Base-by-base conservation (phyloP, 768 basidiomycete genomes). In the Tephrocybe rancida region DNA sequence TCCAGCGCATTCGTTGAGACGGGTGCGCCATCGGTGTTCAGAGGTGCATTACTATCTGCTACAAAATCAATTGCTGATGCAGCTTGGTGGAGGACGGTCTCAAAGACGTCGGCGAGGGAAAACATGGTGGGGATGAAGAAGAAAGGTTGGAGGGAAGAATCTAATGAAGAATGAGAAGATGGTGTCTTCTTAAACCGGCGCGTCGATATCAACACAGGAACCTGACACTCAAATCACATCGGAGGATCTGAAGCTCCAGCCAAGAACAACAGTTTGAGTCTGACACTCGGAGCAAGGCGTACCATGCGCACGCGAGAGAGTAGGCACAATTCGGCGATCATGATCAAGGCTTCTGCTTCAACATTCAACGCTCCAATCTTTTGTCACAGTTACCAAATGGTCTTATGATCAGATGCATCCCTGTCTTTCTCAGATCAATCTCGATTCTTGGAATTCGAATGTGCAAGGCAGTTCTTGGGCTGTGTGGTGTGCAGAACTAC, bases 11-110 rank as follows among this genome's bases (percentile, higher is more conserved):
- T 39, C 55, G 47, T 19, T 66, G 66, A 22, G 2, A 22, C 26
- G 29, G 32, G 61, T 7, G 63, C 72, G 38, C 75, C 76, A 58
- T 77, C 68, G 0, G 65, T 61, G 50, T 76, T 56, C 59, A 73
- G 52, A 7, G 73, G 70, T 7, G 70, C 69, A 11, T 16, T 50
- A 25, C 60, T 51, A 35, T 65, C 66, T 5, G 38, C 21, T 18
- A 52, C 21, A 25, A 53, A 59, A 58, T 75, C 73, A 25, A 63
- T 46, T 27, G 48, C 44, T 25, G 60, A 51, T 13, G 71, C 64
- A 26, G 70, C 32, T 25, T 45, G 57, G 44, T 58, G 59, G 13
- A 65, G 22, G 37, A 70, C 11, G 8, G 22, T 25, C 25, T 29
- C 29, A 38, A 54, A 56, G 46, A 37, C 29, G 10, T 14, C n/a